Evolutionary conservation across 2,329 filamentous ascomycete species (phyloP).

Genomic region (Microdochium paspali): DNA sequence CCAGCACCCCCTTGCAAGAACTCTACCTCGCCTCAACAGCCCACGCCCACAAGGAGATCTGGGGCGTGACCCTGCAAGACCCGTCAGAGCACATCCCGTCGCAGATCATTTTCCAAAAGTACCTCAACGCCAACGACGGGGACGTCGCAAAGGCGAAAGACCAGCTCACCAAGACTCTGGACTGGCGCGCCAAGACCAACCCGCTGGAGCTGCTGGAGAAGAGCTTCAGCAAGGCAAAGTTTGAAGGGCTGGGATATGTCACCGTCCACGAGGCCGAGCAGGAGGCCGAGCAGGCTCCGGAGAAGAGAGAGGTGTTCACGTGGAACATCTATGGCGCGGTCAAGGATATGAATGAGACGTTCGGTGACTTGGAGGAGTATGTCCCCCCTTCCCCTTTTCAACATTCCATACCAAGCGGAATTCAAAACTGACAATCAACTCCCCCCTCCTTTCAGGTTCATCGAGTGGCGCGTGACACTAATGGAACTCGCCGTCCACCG

Average conservation of each 20-base stretch:
- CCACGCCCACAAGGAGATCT: conserved; percentile 65
- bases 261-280: conserved; percentile 46
- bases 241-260: conserved; percentile 71
- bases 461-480: conserved; percentile 80
- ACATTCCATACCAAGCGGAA: no score
- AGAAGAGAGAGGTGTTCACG: conserved; percentile 65
- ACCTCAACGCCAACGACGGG: conserved; percentile 79
- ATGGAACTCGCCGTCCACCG: conserved; percentile 80
- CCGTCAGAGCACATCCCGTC: conserved; percentile 56
- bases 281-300: conserved; percentile 24
- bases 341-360: conserved; percentile 71
- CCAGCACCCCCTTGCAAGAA: conserved; percentile 17
- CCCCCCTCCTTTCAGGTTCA: conserved; percentile 49
- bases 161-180: conserved; percentile 69
- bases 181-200: conserved; percentile 73
- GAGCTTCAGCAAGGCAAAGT: conserved; percentile 60
- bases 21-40: conserved; percentile 17
- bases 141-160: conserved; percentile 64
- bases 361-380: conserved; percentile 73
- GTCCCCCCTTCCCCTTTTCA: conserved; percentile 25
- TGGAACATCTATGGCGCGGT: conserved; percentile 92
- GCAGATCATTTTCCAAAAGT: conserved; percentile 83
- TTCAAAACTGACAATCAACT: no score
- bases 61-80: conserved; percentile 62
- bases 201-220: conserved; percentile 57